phyloP scores from a whole-genome alignment of 2,329 filamentous ascomycete species.

The Pseudogymnoascus sp. region DNA sequence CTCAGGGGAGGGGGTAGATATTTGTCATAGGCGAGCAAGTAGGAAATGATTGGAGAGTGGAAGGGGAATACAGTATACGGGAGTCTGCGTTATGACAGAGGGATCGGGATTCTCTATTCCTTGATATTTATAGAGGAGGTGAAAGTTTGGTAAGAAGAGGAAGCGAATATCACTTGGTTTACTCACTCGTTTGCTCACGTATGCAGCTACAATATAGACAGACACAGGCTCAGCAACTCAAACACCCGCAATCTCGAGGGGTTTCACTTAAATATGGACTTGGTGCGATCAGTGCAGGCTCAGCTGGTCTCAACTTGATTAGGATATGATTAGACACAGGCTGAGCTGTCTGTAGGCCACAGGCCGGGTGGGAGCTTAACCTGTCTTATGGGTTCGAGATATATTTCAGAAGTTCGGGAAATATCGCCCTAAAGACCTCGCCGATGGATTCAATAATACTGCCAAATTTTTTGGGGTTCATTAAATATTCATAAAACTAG shows the following conservation, averaged over 20 bases:
- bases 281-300: neutral
- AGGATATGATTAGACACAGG: neutral
- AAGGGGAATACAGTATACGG: neutral
- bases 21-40: neutral
- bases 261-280: neutral
- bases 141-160: neutral
- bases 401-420: neutral
- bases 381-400: neutral
- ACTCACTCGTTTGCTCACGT: neutral
- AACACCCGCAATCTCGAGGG: neutral
- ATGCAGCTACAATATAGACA: neutral
- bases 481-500: neutral
- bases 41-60: neutral
- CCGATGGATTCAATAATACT: neutral
- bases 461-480: neutral
- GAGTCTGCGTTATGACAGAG: neutral
- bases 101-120: neutral
- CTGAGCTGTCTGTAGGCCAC: neutral
- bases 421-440: neutral
- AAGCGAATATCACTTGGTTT: neutral
- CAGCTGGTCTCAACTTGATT: neutral
- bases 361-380: neutral
- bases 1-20: too few species aligned
- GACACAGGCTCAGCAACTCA: neutral
- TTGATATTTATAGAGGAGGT: neutral